A percentile compares a stretch with the other conserved stretches of the same genome.
These are phyloP conservation scores for Aspergillus calidoustus DNA, from an alignment of 2,329 filamentous ascomycete species.

Conservation along the genomic window DNA sequence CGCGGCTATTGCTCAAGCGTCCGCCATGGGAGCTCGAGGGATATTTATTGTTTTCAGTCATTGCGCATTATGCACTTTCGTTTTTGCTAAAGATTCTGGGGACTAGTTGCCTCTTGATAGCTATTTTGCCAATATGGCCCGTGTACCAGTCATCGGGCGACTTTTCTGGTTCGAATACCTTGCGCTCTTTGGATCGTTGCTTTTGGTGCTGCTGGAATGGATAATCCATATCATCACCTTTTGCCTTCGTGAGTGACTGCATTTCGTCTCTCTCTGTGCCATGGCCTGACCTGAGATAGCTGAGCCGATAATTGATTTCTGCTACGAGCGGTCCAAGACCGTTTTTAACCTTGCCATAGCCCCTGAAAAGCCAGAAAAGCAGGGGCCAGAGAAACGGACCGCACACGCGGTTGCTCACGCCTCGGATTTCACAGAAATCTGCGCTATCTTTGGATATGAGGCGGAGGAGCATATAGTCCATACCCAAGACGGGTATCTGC, in stretches of 20 bases:
- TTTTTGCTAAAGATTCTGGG: not conserved
- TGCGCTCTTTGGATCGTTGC: conserved; percentile 80
- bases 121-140: conserved; percentile 51
- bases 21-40: not conserved
- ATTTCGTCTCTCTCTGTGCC: not conserved
- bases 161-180: conserved; percentile 77
- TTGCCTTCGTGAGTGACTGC: conserved; percentile 72
- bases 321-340: conserved; percentile 79
- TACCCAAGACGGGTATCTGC: conserved; percentile 89
- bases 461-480: conserved; percentile 96
- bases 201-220: conserved; percentile 80
- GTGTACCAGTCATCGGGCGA: conserved; percentile 67
- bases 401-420: conserved; percentile 82
- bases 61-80: conserved; percentile 3
- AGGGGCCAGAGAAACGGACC: conserved; percentile 70
- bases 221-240: conserved; percentile 85
- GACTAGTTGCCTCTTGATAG: conserved; percentile 5
- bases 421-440: conserved; percentile 92
- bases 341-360: conserved; percentile 81
- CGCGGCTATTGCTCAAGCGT: conserved; percentile 1
- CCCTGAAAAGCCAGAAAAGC: conserved; percentile 68
- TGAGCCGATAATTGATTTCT: conserved; percentile 77
- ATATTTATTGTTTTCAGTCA: not conserved
- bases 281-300: conserved; percentile 55
- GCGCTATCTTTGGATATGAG: conserved; percentile 85